Evolutionary conservation across 352 stramenopile species (phyloP), one percentile per base, ranked within the genome.

Genomic region (Globisporangium paroecandrum): DNA sequence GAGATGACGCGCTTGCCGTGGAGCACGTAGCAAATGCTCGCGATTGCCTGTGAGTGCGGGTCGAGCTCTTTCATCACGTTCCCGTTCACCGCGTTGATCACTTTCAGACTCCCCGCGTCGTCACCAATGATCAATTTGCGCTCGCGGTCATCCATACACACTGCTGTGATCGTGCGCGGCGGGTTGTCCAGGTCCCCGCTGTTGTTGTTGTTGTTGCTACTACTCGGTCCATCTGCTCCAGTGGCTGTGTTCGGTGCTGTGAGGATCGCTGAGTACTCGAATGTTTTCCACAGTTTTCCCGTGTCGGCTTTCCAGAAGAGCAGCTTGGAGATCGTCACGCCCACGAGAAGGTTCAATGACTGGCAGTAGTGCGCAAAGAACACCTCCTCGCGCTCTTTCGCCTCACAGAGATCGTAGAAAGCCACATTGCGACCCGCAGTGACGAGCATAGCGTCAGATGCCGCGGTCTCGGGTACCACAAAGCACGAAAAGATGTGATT

Each of bases 41-140:
- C 72, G 20, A 91, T 69, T 0, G 83, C 79, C n/a, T 67, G 55
- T 0, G 34, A 36, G 59, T 92, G 82, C 15, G 85, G 81, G 55
- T 91, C 77, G 36, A 91, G 70, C 64, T 88, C 77, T 65, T 96
- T 96, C 79, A 94, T 95, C 27, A 94, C 75, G 56, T 89, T 91
- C 46, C 89, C 87, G 47, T 95, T 95, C 20, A 90, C 77, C 24
- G 78, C 59, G 55, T 95, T 96, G 12, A 93, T 65, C 18, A 96
- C 77, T 36, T 84, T 80, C 38, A 95, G 71, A 12, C 75, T 72
- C 1, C 89, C 89, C 0, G 67, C 66, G 46, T 95, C 66, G 41
- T 95, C 84, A 12, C 89, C 89, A 3, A 95, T 53, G 41, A 96
- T 79, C 22, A 95, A 64, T 65, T 96, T 95, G 1, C 89, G 75